phyloP scores from a whole-genome alignment of 2,329 filamentous ascomycete genomes.

The Microdochium nivale region DNA sequence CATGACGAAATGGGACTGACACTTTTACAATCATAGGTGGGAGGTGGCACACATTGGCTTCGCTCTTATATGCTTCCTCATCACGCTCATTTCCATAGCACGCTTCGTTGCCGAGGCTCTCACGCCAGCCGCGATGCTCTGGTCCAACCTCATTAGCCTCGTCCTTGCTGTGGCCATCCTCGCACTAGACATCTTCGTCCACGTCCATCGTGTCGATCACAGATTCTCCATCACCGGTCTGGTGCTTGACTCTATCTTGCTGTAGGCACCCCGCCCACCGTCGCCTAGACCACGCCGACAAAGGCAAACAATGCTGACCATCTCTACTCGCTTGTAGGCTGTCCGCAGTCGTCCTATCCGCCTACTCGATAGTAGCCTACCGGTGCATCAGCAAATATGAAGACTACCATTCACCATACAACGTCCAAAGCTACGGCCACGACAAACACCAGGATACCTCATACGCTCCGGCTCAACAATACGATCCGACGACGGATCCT shows the following conservation, averaged over 20 bases:
- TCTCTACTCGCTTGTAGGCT: constrained; percentile 21
- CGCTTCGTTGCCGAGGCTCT: constrained; percentile 38
- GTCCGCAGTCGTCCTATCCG: constrained; percentile 30
- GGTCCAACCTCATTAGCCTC: constrained; percentile 41
- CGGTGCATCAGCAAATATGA: constrained; percentile 39
- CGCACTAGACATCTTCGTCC: constrained; percentile 43
- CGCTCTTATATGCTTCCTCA: constrained; percentile 34
- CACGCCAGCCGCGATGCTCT: constrained; percentile 45
- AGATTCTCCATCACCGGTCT: constrained; percentile 41
- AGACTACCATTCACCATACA: constrained; percentile 39
- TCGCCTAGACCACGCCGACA: constrained; percentile 3
- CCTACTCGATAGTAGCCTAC: constrained; percentile 39
- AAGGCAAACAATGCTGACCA: not conserved
- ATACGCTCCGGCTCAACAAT: not conserved
- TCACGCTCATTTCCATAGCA: constrained; percentile 38
- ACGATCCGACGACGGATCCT: not conserved
- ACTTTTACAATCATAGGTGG: constrained; percentile 31
- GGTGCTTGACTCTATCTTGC: constrained; percentile 35
- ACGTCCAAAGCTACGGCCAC: constrained; percentile 41
- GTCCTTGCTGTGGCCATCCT: constrained; percentile 36
- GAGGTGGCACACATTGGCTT: constrained; percentile 42
- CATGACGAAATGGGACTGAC: not conserved
- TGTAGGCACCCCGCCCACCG: constrained; percentile 29
- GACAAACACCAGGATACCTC: constrained; percentile 10
- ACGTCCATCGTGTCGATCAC: constrained; percentile 31